A percentile compares a stretch with the other conserved stretches of the same genome.
Conservation (phyloP, 2,329 filamentous ascomycete species). For the Intubia oerlemansii region DNA sequence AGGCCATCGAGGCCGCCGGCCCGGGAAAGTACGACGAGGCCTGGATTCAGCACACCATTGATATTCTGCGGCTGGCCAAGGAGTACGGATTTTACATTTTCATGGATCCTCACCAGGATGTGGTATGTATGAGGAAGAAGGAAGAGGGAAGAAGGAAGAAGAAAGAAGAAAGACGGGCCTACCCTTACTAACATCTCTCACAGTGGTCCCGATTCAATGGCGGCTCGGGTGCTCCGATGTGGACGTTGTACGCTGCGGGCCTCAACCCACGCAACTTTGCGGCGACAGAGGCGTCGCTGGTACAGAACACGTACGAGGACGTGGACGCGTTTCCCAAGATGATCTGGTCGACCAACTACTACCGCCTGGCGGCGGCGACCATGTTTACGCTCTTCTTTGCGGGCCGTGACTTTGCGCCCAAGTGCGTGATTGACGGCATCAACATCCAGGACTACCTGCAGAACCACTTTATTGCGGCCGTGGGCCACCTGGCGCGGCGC, state of each 20-base stretch:
- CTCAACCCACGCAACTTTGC: conserved; percentile 72
- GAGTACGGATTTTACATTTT: conserved; percentile 89
- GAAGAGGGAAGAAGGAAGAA: too few species aligned
- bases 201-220: conserved; percentile 89
- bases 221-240: conserved; percentile 89
- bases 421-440: conserved; percentile 74
- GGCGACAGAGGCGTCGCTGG: conserved; percentile 73
- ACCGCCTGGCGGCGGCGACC: conserved; percentile 63
- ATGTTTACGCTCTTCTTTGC: conserved; percentile 92
- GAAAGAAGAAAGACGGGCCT: too few species aligned
- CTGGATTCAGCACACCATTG: conserved; percentile 81
- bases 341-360: conserved; percentile 99
- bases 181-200: too few species aligned
- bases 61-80: conserved; percentile 64
- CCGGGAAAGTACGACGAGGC: conserved; percentile 86
- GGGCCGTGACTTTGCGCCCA: conserved; percentile 79
- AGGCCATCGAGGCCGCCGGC: conserved; percentile 85
- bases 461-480: conserved; percentile 62
- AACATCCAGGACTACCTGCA: conserved; percentile 96
- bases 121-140: too few species aligned
- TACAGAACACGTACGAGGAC: conserved; percentile 82
- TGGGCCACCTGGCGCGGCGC: conserved; percentile 57
- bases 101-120: conserved; percentile 98
- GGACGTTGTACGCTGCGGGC: conserved; percentile 90
- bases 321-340: conserved; percentile 85